Percentiles rank a stretch among this genome's conserved stretches.
phyloP scores from a whole-genome alignment of 495 filamentous ascomycete genomes.

The Symbiotaphrina buchneri region DNA sequence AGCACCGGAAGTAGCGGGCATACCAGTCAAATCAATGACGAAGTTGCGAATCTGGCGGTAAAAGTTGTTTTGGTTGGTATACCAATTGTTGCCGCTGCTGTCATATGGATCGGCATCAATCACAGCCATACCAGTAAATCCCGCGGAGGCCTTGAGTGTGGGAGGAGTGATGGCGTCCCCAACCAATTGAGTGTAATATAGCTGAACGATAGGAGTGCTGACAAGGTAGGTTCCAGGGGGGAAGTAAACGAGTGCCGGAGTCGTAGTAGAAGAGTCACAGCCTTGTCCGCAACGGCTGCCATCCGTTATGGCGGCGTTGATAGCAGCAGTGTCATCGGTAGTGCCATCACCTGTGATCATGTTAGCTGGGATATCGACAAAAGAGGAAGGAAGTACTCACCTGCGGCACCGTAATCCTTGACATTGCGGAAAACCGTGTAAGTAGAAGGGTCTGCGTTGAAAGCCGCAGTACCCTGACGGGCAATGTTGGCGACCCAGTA shows the following conservation, averaged over 20 bases:
- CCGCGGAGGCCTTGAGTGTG: slow-evolving; percentile 48
- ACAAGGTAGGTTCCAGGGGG: slow-evolving; percentile 39
- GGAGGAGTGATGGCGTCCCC: slow-evolving; percentile 47
- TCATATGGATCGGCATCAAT: slow-evolving; percentile 80
- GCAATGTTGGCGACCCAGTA: slow-evolving; percentile 63
- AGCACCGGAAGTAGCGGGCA: slow-evolving; percentile 38
- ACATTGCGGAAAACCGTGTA: slow-evolving; percentile 22
- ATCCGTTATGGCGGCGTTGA: slow-evolving; percentile 23
- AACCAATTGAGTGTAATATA: slow-evolving; percentile 42
- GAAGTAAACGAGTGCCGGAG: slow-evolving; percentile 29
- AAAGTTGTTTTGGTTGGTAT: slow-evolving; percentile 96
- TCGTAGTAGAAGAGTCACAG: slow-evolving; percentile 25
- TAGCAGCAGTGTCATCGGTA: slow-evolving; percentile 29
- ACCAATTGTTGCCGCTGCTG: slow-evolving; percentile 31
- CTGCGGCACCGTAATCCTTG: slow-evolving; percentile 22
- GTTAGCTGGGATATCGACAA: slow-evolving; percentile 3
- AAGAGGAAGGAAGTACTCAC: slow-evolving; percentile 3
- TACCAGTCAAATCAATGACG: slow-evolving; percentile 58
- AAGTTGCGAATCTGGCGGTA: slow-evolving; percentile 93
- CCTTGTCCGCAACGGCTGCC: slow-evolving; percentile 23
- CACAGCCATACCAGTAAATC: slow-evolving; percentile 67
- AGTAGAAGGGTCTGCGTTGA: slow-evolving; percentile 20
- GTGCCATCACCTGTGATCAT: slow-evolving; percentile 12
- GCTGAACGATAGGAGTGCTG: slow-evolving; percentile 30
- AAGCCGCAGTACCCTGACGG: slow-evolving; percentile 46